A percentile compares a stretch with the other conserved stretches of the same genome.
These are phyloP conservation scores for Sequoiadendron giganteum DNA, from an alignment of 75 land plant species.

Conservation along the genomic window DNA sequence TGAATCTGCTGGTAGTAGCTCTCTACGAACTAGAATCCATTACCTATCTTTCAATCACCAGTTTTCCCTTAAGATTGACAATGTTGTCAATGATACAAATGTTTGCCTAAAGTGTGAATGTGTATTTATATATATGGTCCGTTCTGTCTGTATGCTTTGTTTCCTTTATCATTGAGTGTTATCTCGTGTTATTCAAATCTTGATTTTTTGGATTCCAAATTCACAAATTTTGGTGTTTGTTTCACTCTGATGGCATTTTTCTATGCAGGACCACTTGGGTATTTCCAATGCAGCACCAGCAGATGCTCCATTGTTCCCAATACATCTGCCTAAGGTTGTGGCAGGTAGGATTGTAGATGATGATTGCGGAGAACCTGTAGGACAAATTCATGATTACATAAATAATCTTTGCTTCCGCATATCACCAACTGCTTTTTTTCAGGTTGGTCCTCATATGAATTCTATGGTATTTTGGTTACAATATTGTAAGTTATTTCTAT, in stretches of 20 bases:
- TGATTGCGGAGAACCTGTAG: constrained; percentile 18
- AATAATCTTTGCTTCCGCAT: constrained; percentile 75
- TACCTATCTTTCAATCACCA: not conserved
- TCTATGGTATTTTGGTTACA: not conserved
- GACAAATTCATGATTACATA: constrained; percentile 86
- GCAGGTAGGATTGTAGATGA: not conserved
- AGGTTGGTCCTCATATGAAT: constrained; percentile 40
- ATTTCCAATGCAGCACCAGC: constrained; percentile 94
- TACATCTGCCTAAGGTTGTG: constrained; percentile 42
- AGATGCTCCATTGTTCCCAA: constrained; percentile 70
- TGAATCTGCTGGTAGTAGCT: not conserved
- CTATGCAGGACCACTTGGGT: constrained; percentile 83
- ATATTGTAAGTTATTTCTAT: not conserved
- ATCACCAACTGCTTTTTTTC: constrained; percentile 98
- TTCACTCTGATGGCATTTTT: not conserved
- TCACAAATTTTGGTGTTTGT: not conserved
- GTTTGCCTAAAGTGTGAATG: not conserved
- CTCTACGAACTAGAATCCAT: not conserved
- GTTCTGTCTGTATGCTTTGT: not conserved
- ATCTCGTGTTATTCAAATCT: not conserved
- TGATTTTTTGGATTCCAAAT: not conserved
- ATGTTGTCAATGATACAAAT: not conserved
- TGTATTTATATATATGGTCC: not conserved
- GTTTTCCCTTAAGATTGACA: not conserved
- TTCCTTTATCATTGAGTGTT: not conserved